phyloP scores from a whole-genome alignment of 2,329 filamentous ascomycete species.

The Penicillium freii region DNA sequence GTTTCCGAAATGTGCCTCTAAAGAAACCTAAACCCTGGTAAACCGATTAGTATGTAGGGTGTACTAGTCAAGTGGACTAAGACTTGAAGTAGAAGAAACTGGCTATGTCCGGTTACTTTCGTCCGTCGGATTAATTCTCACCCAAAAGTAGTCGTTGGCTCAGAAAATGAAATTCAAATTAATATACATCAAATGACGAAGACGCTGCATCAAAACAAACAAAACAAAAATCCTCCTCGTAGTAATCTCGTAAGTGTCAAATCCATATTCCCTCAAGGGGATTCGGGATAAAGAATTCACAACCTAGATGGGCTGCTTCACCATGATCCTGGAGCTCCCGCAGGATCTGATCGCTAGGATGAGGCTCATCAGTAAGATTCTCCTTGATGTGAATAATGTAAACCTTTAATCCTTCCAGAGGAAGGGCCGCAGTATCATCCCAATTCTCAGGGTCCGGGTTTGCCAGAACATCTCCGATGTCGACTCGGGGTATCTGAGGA shows the following conservation, averaged over 20 bases:
- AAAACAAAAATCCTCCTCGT: neutral
- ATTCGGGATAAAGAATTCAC: constrained; percentile 71
- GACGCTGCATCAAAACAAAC: neutral
- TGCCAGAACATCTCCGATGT: neutral
- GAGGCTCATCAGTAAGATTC: constrained; percentile 67
- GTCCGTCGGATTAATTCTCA: neutral
- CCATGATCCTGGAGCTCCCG: constrained; percentile 67
- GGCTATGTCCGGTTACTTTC: neutral
- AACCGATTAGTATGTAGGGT: neutral
- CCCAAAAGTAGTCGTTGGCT: neutral
- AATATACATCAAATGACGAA: neutral
- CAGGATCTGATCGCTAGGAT: constrained; percentile 65
- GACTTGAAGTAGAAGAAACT: neutral
- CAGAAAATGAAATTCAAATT: neutral
- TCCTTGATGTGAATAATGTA: constrained; percentile 96
- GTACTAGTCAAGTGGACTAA: too few species aligned
- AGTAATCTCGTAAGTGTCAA: constrained; percentile 16
- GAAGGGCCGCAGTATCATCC: constrained; percentile 34
- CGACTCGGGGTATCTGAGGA: constrained; percentile 1
- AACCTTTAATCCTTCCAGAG: constrained; percentile 71
- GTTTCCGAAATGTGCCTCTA: neutral
- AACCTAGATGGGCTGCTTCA: constrained; percentile 65
- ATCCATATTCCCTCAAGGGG: constrained; percentile 59
- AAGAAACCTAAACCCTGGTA: too few species aligned
- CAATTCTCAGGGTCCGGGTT: constrained; percentile 18